Evolutionary conservation across 2,329 filamentous ascomycete species (phyloP), one percentile per base, ranked within the genome.

Genomic region (Fusarium sp.): DNA sequence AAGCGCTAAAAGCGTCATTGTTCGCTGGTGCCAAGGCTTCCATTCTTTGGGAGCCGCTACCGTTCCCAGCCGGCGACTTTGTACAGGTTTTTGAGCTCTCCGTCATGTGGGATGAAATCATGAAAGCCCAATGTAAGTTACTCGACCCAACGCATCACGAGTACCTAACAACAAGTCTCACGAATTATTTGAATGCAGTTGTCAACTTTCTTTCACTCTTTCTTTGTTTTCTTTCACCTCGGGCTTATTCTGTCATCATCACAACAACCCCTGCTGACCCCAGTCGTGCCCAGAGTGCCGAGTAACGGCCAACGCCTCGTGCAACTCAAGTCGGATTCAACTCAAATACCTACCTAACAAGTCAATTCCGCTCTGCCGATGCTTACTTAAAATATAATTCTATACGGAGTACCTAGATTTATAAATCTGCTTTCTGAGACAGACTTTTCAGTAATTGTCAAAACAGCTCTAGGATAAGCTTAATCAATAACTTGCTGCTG

Each of bases 1-100:
- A 65, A 68, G 67, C 65, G 59, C 65, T 56, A 67, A 65, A 43
- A 44, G 61, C 64, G 54, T 67, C 65, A 68, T 61, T 52, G 46
- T 36, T 36, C 17, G 42, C 36, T 51, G n/a, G n/a, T n/a, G 56
- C 42, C 65, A 61, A 61, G 59, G 28, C 49, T 39, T 17, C n/a
- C n/a, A n/a, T n/a, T n/a, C n/a, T 36, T 23, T n/a, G 26, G 10
- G 26, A 48, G 50, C 55, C 54, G 49, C 42, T 51, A 47, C 38
- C 26, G 10, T 28, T 28, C 10, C 26, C 26, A 28, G 10, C 26
- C 45, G 52, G 49, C 32, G 64, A 51, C 44, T 32, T 44, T 53
- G 55, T 51, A 42, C 49, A 34, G 54, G 50, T 68, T 56, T 60
- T 56, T 17, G 17, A 17, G 28, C 55, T 30, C n/a, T 19, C 23